Conservation (phyloP, 108 stramenopile genomes). For the Phaeodactylum tricornutum region DNA sequence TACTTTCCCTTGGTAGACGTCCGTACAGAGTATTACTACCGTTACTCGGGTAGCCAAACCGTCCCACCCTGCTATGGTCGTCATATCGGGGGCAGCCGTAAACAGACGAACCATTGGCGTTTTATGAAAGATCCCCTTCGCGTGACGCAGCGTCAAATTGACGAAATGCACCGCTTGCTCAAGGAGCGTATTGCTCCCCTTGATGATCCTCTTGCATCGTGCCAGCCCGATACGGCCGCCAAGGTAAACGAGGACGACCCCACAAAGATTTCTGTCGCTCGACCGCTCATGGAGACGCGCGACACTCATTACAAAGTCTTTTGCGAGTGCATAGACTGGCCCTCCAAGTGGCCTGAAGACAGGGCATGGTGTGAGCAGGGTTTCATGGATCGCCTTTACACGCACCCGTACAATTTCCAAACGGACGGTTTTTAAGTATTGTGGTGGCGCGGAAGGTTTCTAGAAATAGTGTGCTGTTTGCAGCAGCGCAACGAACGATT, state of each 20-base stretch:
- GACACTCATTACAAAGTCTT: constrained; percentile 26
- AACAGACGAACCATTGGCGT: constrained; percentile 32
- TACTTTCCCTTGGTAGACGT: constrained; percentile 9
- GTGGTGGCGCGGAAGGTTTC: no score
- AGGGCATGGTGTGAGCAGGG: constrained; percentile 36
- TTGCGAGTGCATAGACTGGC: constrained; percentile 50
- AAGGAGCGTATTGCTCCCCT: constrained; percentile 22
- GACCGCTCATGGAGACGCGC: constrained; percentile 22
- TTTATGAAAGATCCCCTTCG: constrained; percentile 46
- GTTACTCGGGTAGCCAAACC: constrained; percentile 36
- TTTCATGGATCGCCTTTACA: no score
- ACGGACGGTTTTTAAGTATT: no score
- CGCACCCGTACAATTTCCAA: no score
- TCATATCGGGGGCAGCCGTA: constrained; percentile 3
- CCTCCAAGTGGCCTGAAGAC: constrained; percentile 27
- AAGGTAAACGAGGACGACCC: constrained; percentile 12
- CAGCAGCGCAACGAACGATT: no score
- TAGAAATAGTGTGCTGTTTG: no score
- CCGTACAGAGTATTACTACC: constrained; percentile 45
- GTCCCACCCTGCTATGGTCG: constrained; percentile 33
- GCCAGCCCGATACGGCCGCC: constrained; percentile 35
- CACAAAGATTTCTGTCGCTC: constrained; percentile 22
- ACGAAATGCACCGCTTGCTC: constrained; percentile 29
- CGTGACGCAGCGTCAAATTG: constrained; percentile 31
- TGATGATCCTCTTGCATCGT: constrained; percentile 11